Conservation (phyloP, 164 flowering plant species). For the Nelumbo lutea region DNA sequence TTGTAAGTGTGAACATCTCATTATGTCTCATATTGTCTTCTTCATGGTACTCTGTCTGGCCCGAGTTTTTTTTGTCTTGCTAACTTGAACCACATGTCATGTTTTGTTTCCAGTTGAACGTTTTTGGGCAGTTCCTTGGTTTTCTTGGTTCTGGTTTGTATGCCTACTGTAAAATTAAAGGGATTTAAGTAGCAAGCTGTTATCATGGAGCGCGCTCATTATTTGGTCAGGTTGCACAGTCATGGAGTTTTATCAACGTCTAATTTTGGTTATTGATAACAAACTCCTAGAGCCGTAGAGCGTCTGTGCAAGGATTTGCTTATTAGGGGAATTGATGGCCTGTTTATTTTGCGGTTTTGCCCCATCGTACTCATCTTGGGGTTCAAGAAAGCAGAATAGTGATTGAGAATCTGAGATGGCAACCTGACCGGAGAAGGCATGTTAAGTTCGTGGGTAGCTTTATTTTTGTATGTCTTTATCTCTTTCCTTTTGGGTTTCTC, state of each 20-base stretch:
- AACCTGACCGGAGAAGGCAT: neutral
- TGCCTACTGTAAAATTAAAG: slow-evolving; percentile 64
- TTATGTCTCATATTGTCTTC: neutral
- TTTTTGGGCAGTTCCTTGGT: slow-evolving; percentile 77
- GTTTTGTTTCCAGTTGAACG: slow-evolving; percentile 56
- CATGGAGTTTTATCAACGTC: slow-evolving; percentile 2
- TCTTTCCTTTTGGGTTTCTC: neutral
- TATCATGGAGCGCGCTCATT: neutral
- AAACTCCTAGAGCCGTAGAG: neutral
- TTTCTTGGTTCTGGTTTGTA: slow-evolving; percentile 84
- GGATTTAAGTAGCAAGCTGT: slow-evolving; percentile 25
- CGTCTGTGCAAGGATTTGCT: neutral
- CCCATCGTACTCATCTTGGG: neutral
- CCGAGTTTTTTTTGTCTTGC: neutral
- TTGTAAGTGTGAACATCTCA: slow-evolving; percentile 44
- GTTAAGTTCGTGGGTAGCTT: neutral
- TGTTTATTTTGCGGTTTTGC: neutral
- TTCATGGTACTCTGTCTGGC: neutral
- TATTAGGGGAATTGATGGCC: neutral
- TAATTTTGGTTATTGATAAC: slow-evolving; percentile 1
- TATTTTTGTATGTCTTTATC: neutral
- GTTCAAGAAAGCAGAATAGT: neutral
- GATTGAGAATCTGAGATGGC: neutral
- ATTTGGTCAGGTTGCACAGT: neutral
- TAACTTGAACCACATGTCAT: neutral